These are phyloP conservation scores for Raddia distichophylla DNA, from an alignment of 176 grass and related monocot genomes.

Conservation along the genomic window DNA sequence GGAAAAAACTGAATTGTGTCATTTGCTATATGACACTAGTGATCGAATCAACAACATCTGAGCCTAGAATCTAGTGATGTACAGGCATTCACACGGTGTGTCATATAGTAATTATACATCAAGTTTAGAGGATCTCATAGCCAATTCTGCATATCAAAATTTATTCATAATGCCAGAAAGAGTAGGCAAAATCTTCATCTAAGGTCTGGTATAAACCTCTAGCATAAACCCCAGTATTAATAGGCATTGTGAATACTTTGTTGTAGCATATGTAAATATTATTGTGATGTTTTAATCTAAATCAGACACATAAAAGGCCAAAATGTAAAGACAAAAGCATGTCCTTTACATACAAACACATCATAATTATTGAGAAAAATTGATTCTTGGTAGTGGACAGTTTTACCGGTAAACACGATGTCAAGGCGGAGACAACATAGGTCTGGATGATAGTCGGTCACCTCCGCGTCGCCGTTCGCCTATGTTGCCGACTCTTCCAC, in stretches of 20 bases:
- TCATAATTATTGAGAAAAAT: too few relatives aligned
- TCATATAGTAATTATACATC: too few relatives aligned
- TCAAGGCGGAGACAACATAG: constrained; percentile 64
- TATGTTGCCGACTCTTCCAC: background rate
- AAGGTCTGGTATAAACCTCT: too few relatives aligned
- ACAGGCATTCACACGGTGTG: too few relatives aligned
- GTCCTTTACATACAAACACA: too few relatives aligned
- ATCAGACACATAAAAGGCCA: background rate
- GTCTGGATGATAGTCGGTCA: constrained; percentile 55
- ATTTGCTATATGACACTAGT: too few relatives aligned
- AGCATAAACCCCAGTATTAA: background rate
- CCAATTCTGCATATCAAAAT: too few relatives aligned
- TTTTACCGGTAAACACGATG: constrained; percentile 66
- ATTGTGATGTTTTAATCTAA: background rate
- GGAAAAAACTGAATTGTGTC: too few relatives aligned
- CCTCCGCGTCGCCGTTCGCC: constrained; percentile 3
- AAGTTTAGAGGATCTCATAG: too few relatives aligned
- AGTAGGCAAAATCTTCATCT: background rate
- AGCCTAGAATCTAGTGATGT: too few relatives aligned
- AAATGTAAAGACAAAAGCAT: background rate
- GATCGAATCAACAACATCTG: too few relatives aligned
- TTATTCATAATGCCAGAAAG: background rate
- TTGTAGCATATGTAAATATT: constrained; percentile 6
- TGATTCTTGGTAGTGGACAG: too few relatives aligned
- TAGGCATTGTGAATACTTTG: background rate